Conservation (phyloP, 2,329 filamentous ascomycete species). For the Knoxdaviesia proteae region DNA sequence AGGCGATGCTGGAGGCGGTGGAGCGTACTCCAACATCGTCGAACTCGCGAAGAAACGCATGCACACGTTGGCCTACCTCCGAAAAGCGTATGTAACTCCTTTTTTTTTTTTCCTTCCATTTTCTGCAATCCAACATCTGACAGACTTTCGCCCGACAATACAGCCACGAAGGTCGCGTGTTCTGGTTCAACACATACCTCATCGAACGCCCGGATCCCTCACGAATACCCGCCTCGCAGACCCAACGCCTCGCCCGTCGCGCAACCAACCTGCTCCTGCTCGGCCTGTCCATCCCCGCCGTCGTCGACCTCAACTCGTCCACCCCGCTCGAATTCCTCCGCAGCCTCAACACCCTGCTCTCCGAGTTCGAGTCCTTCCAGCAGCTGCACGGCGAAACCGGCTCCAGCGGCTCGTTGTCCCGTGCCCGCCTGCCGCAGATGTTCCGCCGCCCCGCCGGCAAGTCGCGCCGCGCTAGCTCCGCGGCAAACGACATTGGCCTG, state of each 20-base stretch:
- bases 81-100: slow-evolving; percentile 52
- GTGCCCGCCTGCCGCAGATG: slow-evolving; percentile 67
- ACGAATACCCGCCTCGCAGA: slow-evolving; percentile 69
- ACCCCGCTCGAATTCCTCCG: slow-evolving; percentile 71
- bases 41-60: slow-evolving; percentile 83
- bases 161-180: slow-evolving; percentile 81
- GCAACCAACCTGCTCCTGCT: slow-evolving; percentile 88
- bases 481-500: slow-evolving; percentile 18
- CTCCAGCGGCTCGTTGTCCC: slow-evolving; percentile 46
- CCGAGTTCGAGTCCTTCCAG: slow-evolving; percentile 89
- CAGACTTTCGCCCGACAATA: background rate
- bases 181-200: slow-evolving; percentile 96
- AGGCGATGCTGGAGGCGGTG: slow-evolving; percentile 17
- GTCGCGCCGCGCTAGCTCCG: slow-evolving; percentile 31
- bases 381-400: slow-evolving; percentile 65
- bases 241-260: slow-evolving; percentile 65
- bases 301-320: slow-evolving; percentile 70
- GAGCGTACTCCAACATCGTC: slow-evolving; percentile 47
- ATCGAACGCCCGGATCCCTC: slow-evolving; percentile 67
- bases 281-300: slow-evolving; percentile 72
- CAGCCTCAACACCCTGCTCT: slow-evolving; percentile 62
- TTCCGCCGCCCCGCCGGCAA: slow-evolving; percentile 47
- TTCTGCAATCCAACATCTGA: background rate
- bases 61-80: slow-evolving; percentile 77
- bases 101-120: background rate